Evolutionary conservation across 2,329 filamentous ascomycete species (phyloP).

Genomic region (Microcyclosporella mali): DNA sequence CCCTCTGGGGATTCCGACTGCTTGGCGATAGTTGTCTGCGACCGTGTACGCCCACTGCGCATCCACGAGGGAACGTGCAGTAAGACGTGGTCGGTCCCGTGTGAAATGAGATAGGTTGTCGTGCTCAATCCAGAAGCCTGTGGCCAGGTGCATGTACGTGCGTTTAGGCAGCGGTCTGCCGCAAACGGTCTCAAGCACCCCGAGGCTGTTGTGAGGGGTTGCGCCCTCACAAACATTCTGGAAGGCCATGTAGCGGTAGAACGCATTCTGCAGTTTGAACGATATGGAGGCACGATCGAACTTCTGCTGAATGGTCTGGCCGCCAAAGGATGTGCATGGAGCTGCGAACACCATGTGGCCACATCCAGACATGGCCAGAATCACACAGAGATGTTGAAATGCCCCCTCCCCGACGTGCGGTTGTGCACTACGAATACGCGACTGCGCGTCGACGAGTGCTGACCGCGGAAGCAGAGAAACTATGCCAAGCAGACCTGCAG

Average conservation of each 20-base stretch:
- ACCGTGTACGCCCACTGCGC: conserved; percentile 1
- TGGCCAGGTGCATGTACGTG: conserved; percentile 2
- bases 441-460: not conserved
- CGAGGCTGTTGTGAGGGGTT: not conserved
- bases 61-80: not conserved
- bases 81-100: not conserved
- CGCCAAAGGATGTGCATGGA: conserved; percentile 3
- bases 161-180: not conserved
- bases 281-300: not conserved
- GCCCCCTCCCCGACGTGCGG: not conserved
- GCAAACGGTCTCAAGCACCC: not conserved
- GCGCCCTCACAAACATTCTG: not conserved
- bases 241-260: not conserved
- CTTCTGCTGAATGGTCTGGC: not conserved
- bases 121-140: conserved; percentile 6
- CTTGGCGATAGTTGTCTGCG: conserved; percentile 3
- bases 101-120: not conserved
- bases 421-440: conserved; percentile 1
- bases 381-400: conserved; percentile 1
- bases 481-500: no score
- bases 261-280: not conserved
- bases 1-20: not conserved
- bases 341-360: conserved; percentile 3
- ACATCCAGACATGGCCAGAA: not conserved
- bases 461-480: no score